Evolutionary conservation across 2,329 filamentous ascomycete species (phyloP), one percentile per base, ranked within the genome.

Genomic region (Diaporthe capsici): DNA sequence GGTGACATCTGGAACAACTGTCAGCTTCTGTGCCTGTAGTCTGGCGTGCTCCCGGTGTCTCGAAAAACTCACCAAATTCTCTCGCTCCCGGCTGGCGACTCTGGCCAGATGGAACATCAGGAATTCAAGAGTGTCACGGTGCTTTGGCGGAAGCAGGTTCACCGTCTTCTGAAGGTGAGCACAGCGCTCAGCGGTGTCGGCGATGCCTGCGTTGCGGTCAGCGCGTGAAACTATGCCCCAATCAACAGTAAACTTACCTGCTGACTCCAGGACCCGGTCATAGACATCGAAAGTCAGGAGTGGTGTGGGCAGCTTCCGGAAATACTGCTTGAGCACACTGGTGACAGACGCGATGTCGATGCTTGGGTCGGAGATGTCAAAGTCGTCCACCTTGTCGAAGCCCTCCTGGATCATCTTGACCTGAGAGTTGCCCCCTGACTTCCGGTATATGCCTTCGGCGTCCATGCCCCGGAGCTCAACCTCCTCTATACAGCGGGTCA

Each of bases 381-480:
- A 97, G 81, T 96, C 94, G 78, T 94, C 91, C 76, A 91, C 93
- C 83, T 92, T 93, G 83, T 98, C 96, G 82, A 99, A 98, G 17
- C 96, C 95, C 79, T 96, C 94, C 81, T 96, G 95, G 80, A 99
- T 94, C 81, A 91, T 89, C 84, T 98, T 97, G 82, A 98, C 94
- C 83, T 97, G 95, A 12, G 94, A 95, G 80, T 94, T 95, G 79
- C 96, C 97, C 75, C 97, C 97, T 70, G 96, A 98, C 88, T 99
- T 99, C 81, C 97, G 93, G 86, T 99, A 99, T 80, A 99, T 98
- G 77, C 97, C 97, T 86, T 98, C 97, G 79, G 97, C 91, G 81
- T 98, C 96, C 95, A 99, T 98, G 85, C 96, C 97, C 82, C 97
- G 93, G 31, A 97, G 87, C 84, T 99, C 97, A 53, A 99, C 97